phyloP scores from a whole-genome alignment of 495 filamentous ascomycete genomes.

The Penicillium taxi region DNA sequence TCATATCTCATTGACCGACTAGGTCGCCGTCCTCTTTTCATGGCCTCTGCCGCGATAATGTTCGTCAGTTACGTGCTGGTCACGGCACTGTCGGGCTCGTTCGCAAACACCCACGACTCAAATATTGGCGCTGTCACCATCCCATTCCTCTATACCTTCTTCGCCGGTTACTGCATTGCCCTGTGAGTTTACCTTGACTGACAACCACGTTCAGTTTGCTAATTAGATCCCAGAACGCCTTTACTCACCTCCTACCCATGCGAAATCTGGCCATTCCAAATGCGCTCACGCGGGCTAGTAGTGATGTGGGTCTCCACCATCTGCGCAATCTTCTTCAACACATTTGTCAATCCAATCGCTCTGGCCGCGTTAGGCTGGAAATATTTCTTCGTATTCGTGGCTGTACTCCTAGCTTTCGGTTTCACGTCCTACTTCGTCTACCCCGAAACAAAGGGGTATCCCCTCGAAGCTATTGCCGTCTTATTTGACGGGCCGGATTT shows the following conservation, averaged over 20 bases:
- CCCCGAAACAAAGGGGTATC: constrained; percentile 56
- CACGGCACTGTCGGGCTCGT: constrained; percentile 48
- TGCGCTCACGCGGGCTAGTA: constrained; percentile 60
- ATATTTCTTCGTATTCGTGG: constrained; percentile 54
- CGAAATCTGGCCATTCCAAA: constrained; percentile 57
- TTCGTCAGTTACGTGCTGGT: constrained; percentile 44
- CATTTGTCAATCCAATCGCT: constrained; percentile 51
- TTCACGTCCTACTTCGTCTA: constrained; percentile 54
- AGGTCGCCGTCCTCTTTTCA: constrained; percentile 50
- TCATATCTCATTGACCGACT: constrained; percentile 47
- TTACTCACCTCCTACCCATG: constrained; percentile 55
- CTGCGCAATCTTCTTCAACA: constrained; percentile 45
- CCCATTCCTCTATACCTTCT: constrained; percentile 54
- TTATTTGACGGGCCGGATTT: constrained; percentile 11
- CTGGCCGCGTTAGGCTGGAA: constrained; percentile 50
- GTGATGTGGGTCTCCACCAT: constrained; percentile 51
- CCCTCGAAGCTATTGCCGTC: constrained; percentile 49
- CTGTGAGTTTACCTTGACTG: constrained; percentile 26
- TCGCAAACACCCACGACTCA: constrained; percentile 24
- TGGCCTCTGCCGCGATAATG: constrained; percentile 47
- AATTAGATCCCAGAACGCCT: constrained; percentile 32
- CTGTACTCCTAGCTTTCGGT: constrained; percentile 43
- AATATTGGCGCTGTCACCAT: constrained; percentile 46
- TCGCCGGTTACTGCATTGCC: constrained; percentile 48
- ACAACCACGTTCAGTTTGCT: neutral